These are phyloP conservation scores for Russula olivacea DNA, from an alignment of 768 basidiomycete genomes.

Conservation along the genomic window DNA sequence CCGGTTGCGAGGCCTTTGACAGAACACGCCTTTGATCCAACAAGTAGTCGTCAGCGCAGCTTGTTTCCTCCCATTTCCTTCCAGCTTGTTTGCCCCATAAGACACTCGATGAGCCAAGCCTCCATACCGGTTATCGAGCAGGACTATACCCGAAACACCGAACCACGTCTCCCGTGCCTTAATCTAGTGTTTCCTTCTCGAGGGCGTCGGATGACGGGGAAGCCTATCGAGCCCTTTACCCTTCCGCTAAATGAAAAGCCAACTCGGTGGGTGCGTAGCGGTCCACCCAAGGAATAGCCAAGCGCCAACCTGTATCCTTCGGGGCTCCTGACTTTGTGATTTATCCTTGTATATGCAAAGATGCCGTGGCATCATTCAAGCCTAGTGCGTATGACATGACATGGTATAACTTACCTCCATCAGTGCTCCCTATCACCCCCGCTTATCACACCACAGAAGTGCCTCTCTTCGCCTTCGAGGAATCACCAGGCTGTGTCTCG, in stretches of 20 bases:
- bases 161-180: slow-evolving; percentile 6
- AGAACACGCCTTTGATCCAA: not conserved
- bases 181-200: slow-evolving; percentile 3
- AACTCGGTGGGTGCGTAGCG: not conserved
- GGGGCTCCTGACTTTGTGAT: not conserved
- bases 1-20: not conserved
- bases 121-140: not conserved
- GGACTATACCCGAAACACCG: not conserved
- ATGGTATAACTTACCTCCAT: not conserved
- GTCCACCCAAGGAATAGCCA: not conserved
- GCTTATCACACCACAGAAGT: slow-evolving; percentile 7
- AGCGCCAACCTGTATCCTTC: not conserved
- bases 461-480: not conserved
- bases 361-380: not conserved
- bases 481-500: not conserved
- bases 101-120: not conserved
- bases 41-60: not conserved
- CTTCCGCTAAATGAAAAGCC: not conserved
- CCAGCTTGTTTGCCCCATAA: not conserved
- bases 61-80: not conserved
- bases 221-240: not conserved
- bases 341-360: slow-evolving; percentile 2
- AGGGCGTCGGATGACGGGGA: not conserved
- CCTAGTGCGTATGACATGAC: slow-evolving; percentile 3
- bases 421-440: not conserved